A percentile compares a stretch with the other conserved stretches of the same genome.
Conservation (phyloP, 2,329 filamentous ascomycete species). For the Sporothrix globosa region DNA sequence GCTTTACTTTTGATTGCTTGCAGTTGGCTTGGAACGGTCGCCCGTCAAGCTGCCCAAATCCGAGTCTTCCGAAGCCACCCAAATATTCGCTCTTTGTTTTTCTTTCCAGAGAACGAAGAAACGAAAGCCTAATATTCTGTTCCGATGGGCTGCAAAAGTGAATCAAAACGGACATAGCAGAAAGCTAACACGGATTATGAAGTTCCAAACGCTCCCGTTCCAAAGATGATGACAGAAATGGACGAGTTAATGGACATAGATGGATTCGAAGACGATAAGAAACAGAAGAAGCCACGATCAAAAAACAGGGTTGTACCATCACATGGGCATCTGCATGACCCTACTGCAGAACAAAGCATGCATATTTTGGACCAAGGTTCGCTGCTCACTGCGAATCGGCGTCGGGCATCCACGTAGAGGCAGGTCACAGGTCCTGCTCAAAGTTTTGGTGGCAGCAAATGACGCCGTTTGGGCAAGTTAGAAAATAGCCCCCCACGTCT, state of each 20-base stretch:
- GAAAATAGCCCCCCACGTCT: slow-evolving; percentile 1
- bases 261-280: not conserved
- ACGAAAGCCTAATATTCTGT: not conserved
- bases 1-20: not conserved
- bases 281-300: not conserved
- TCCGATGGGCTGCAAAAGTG: not conserved
- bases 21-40: not conserved
- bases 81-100: not conserved
- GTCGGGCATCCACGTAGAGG: slow-evolving; percentile 6
- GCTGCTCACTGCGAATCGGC: not conserved
- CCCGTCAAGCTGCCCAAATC: not conserved
- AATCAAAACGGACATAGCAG: not conserved
- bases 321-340: slow-evolving; percentile 23
- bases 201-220: too few relatives aligned
- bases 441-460: not conserved
- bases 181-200: not conserved
- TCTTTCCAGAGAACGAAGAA: not conserved
- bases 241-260: too few relatives aligned
- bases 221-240: too few relatives aligned
- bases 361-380: not conserved
- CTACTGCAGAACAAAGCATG: slow-evolving; percentile 5
- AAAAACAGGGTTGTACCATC: slow-evolving; percentile 12
- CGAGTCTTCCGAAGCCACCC: slow-evolving; percentile 15
- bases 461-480: not conserved
- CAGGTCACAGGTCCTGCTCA: slow-evolving; percentile 19